Base-by-base conservation (phyloP, 306 rosid species). In the Quercus dentata region DNA sequence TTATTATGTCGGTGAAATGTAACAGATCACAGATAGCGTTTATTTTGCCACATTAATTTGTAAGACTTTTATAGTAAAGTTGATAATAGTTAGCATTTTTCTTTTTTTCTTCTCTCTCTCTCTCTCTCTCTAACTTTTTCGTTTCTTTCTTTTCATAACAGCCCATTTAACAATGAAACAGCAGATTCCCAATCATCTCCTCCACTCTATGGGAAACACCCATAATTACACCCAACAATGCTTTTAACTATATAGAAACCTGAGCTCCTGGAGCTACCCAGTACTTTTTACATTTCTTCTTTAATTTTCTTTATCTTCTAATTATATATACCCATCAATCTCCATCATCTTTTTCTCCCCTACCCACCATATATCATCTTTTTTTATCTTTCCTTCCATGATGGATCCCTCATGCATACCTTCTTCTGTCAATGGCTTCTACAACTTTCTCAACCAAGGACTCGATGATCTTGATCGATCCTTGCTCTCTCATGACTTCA, bases 181-280 rank as follows among this genome's bases (percentile, higher is more conserved):
- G 83, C 76, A 90, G 92, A 90, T 86, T 87, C 90, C 87, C 92
- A 90, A 92, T 92, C 89, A 92, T 92, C 89, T 58, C 85, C 75
- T 90, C 97, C 97, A 92, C 90, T 82, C 82, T 83, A 72, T 71
- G 79, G 89, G 90, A 82, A 90, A 92, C 90, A 88, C 79, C 77
- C 90, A 92, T 92, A 77, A 92, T 92, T 90, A 89, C 92, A 87
- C 94, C 97, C 97, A 92, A 84, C 91, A 88, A 79, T 76, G 77
- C 86, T 83, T 72, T 75, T 75, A 81, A 80, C 77, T 86, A 77
- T 86, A 77, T 83, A 76, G 82, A 83, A 87, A 83, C 73, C 83
- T 83, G 89, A 88, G 88, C 88, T 83, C 78, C 85, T 57, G 3
- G 85, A 79, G 80, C 78, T 56, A 80, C 76, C 78, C 46, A 38